A percentile compares a stretch with the other conserved stretches of the same genome.
Conservation (phyloP, 202 grass and related monocot species). For the Musa balbisiana region DNA sequence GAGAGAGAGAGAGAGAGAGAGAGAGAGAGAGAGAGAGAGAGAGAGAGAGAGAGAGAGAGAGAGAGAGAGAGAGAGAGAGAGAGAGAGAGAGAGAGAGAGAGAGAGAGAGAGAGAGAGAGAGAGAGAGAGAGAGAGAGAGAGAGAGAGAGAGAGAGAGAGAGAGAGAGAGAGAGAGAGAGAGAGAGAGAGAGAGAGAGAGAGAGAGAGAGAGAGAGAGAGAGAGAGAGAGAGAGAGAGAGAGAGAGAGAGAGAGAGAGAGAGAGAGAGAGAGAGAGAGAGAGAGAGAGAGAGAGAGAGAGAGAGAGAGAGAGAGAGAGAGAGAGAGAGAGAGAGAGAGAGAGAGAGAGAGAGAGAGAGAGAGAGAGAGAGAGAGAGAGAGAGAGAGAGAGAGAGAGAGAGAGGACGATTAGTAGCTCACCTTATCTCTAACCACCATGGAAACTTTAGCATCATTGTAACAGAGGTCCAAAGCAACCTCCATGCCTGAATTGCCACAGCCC, state of each 20-base stretch:
- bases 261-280: no score
- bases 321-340: not conserved
- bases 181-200: not conserved
- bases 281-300: not conserved
- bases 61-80: not conserved
- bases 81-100: not conserved
- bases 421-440: constrained; percentile 85
- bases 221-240: not conserved
- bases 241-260: not conserved
- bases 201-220: no score
- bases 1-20: no score
- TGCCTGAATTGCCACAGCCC: constrained; percentile 85
- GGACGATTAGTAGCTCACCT: constrained; percentile 30
- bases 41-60: not conserved
- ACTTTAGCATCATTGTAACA: constrained; percentile 61
- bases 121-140: not conserved
- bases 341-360: not conserved
- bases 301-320: not conserved
- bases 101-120: no score
- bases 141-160: not conserved
- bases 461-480: constrained; percentile 93
- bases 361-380: not conserved
- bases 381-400: not conserved
- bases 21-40: not conserved
- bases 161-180: not conserved